Evolutionary conservation across 495 filamentous ascomycete genomes (phyloP).

Genomic region (Apiosordaria backusii): DNA sequence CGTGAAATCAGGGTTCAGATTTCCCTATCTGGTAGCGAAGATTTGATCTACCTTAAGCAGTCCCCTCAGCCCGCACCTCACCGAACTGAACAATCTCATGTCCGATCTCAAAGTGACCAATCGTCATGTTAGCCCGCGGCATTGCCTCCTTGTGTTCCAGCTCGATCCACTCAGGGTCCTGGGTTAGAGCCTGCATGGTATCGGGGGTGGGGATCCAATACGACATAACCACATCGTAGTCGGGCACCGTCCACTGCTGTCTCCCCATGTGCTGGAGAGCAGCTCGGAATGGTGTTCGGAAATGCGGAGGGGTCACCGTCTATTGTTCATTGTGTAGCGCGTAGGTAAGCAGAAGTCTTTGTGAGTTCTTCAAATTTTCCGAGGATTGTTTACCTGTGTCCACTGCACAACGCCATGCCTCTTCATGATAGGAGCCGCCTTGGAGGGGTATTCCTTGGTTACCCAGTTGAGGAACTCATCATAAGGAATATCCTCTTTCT

Average conservation of each 20-base stretch:
- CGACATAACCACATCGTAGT: constrained; percentile 11
- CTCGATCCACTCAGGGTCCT: constrained; percentile 14
- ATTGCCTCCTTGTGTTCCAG: constrained; percentile 5
- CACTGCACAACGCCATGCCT: constrained; percentile 15
- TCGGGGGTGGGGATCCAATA: constrained; percentile 6
- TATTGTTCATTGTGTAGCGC: background rate
- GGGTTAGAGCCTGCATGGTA: constrained; percentile 1
- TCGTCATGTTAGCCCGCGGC: constrained; percentile 6
- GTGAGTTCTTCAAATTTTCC: background rate
- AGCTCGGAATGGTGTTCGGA: constrained; percentile 7
- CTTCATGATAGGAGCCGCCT: constrained; percentile 13
- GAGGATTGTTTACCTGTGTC: constrained; percentile 10
- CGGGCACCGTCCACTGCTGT: constrained; percentile 13
- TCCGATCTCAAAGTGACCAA: constrained; percentile 12
- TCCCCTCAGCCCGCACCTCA: background rate
- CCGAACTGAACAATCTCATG: constrained; percentile 13
- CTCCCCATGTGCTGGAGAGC: constrained; percentile 8
- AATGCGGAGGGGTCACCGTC: constrained; percentile 11
- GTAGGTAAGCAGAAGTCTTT: background rate
- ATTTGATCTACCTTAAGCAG: background rate
- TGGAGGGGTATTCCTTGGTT: constrained; percentile 5
- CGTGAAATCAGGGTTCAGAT: background rate
- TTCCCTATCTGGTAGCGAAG: background rate
- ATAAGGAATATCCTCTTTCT: constrained; percentile 9
- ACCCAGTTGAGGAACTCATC: constrained; percentile 18